Conservation (phyloP, 2,329 filamentous ascomycete genomes). For the Penicillium sp. region DNA sequence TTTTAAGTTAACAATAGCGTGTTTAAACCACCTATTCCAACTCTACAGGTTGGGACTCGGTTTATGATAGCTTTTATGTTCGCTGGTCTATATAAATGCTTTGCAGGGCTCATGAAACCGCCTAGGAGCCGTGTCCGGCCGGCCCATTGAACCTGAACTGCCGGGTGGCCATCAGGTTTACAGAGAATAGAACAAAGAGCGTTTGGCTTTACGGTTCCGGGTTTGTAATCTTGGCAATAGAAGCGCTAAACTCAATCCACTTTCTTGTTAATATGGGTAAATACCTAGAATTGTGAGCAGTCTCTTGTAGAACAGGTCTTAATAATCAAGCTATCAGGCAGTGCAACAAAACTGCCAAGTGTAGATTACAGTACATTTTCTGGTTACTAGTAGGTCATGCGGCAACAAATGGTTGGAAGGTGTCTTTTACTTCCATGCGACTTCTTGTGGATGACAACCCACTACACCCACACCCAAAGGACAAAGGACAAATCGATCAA, state of each 20-base stretch:
- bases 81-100: not conserved
- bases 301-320: too few relatives aligned
- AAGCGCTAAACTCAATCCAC: not conserved
- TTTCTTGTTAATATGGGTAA: too few relatives aligned
- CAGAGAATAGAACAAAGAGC: not conserved
- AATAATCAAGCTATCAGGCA: too few relatives aligned
- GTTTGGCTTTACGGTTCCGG: not conserved
- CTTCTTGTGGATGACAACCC: too few relatives aligned
- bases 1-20: conserved; percentile 58
- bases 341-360: too few relatives aligned
- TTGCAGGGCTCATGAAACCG: not conserved
- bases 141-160: not conserved
- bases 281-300: too few relatives aligned
- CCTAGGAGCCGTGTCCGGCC: not conserved
- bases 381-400: too few relatives aligned
- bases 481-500: not conserved
- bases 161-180: not conserved
- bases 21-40: not conserved
- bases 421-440: too few relatives aligned
- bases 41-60: not conserved
- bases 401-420: too few relatives aligned
- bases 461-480: too few relatives aligned
- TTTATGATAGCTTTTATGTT: not conserved
- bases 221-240: not conserved
- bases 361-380: too few relatives aligned